Evolutionary conservation across 179 eudicot species (phyloP).

Genomic region (Carnegiea gigantea): DNA sequence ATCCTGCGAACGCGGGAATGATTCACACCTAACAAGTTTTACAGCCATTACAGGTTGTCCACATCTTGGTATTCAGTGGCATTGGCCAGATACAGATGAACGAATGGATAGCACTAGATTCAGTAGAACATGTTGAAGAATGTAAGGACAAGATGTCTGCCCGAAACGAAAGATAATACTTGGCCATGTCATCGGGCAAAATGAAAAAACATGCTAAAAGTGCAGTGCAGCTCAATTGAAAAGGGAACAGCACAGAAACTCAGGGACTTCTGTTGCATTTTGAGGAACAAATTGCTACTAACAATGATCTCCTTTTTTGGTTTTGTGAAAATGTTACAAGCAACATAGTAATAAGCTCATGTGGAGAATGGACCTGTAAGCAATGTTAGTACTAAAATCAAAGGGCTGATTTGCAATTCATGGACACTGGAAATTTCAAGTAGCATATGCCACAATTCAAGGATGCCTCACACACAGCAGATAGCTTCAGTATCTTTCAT

Average conservation of each 20-base stretch:
- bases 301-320: not conserved
- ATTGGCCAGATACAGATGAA: too few species aligned
- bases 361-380: not conserved
- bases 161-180: too few species aligned
- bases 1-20: not conserved
- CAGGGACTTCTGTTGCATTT: not conserved
- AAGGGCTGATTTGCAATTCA: not conserved
- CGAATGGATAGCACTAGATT: not conserved
- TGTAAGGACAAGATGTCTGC: too few species aligned
- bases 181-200: too few species aligned
- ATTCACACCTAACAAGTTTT: too few species aligned
- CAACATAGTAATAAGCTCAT: not conserved
- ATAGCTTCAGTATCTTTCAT: not conserved
- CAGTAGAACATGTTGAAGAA: not conserved
- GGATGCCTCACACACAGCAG: not conserved
- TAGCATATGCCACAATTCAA: too few species aligned
- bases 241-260: not conserved
- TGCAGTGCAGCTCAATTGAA: not conserved
- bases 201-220: not conserved
- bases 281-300: too few species aligned
- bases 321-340: not conserved
- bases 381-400: not conserved
- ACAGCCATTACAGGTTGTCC: too few species aligned
- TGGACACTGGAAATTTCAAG: not conserved
- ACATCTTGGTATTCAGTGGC: too few species aligned